phyloP scores from a whole-genome alignment of 2,329 filamentous ascomycete species.

The Trichoderma sp. region DNA sequence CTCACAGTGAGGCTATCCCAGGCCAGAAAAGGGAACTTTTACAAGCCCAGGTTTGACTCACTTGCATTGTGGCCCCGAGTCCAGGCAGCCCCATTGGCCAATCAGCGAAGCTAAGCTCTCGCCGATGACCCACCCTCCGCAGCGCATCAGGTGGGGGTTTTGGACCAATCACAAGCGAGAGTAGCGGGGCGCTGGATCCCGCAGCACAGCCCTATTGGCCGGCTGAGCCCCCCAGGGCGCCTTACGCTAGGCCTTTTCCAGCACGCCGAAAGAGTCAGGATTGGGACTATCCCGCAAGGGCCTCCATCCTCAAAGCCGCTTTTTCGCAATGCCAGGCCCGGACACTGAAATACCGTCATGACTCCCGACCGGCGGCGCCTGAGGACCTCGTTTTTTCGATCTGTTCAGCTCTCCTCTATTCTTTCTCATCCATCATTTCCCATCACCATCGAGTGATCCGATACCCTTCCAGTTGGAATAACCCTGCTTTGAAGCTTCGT shows the following conservation, averaged over 20 bases:
- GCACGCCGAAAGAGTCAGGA: slow-evolving; percentile 46
- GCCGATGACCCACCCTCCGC: slow-evolving; percentile 34
- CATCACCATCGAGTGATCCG: not conserved
- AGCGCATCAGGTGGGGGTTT: slow-evolving; percentile 28
- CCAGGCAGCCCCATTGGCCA: slow-evolving; percentile 30
- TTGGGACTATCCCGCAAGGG: slow-evolving; percentile 30
- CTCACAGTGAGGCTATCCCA: not conserved
- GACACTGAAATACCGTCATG: slow-evolving; percentile 37
- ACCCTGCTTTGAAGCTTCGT: not conserved
- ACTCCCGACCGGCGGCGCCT: slow-evolving; percentile 34
- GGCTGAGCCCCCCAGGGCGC: not conserved
- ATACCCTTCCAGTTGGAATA: not conserved
- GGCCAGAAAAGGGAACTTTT: slow-evolving; percentile 6
- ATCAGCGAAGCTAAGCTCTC: slow-evolving; percentile 29
- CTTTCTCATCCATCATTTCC: not conserved
- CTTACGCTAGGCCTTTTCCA: slow-evolving; percentile 37
- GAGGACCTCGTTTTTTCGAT: slow-evolving; percentile 29
- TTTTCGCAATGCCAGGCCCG: slow-evolving; percentile 13
- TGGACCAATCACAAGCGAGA: slow-evolving; percentile 28
- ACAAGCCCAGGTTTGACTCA: slow-evolving; percentile 31
- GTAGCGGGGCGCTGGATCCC: slow-evolving; percentile 18
- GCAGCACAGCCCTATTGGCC: slow-evolving; percentile 29
- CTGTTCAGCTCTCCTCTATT: slow-evolving; percentile 1
- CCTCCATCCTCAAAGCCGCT: slow-evolving; percentile 10
- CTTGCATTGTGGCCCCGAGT: slow-evolving; percentile 21